phyloP scores from a whole-genome alignment of 2,329 filamentous ascomycete genomes.

The Bipolaris sorokiniana region DNA sequence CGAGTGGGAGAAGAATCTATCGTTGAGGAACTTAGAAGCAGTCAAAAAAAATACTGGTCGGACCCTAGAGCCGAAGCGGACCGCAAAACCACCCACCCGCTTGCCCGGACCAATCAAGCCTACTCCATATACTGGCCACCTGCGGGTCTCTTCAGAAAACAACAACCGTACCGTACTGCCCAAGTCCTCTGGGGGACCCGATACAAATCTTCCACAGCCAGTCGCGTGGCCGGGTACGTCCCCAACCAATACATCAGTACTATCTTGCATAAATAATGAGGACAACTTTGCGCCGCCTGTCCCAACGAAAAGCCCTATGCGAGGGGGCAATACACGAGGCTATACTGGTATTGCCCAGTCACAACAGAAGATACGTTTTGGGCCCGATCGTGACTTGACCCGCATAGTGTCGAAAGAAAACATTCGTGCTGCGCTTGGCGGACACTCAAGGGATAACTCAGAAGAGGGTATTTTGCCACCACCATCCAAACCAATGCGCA shows the following conservation, averaged over 20 bases:
- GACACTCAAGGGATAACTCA: conserved; percentile 27
- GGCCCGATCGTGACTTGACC: conserved; percentile 13
- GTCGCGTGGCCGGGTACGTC: conserved; percentile 16
- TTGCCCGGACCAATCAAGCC: conserved; percentile 29
- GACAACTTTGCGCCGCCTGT: conserved; percentile 23
- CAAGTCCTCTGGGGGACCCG: background rate
- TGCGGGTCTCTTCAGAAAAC: conserved; percentile 17
- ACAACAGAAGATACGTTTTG: conserved; percentile 5
- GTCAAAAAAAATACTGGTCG: conserved; percentile 3
- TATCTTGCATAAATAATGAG: conserved; percentile 20
- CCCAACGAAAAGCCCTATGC: conserved; percentile 29
- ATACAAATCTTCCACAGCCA: background rate
- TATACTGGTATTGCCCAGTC: background rate
- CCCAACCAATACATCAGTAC: conserved; percentile 3
- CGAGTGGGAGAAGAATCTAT: conserved; percentile 30
- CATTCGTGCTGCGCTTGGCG: conserved; percentile 36
- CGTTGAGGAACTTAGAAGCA: conserved; percentile 21
- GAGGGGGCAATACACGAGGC: background rate
- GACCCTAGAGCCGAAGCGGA: conserved; percentile 1
- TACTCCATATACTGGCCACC: conserved; percentile 17
- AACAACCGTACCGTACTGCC: background rate
- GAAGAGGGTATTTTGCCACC: conserved; percentile 20
- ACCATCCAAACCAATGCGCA: conserved; percentile 4
- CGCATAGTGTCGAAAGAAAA: conserved; percentile 45
- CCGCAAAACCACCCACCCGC: conserved; percentile 17